Conservation (phyloP, 2,329 filamentous ascomycete species). For the Hymenoscyphus occultus region DNA sequence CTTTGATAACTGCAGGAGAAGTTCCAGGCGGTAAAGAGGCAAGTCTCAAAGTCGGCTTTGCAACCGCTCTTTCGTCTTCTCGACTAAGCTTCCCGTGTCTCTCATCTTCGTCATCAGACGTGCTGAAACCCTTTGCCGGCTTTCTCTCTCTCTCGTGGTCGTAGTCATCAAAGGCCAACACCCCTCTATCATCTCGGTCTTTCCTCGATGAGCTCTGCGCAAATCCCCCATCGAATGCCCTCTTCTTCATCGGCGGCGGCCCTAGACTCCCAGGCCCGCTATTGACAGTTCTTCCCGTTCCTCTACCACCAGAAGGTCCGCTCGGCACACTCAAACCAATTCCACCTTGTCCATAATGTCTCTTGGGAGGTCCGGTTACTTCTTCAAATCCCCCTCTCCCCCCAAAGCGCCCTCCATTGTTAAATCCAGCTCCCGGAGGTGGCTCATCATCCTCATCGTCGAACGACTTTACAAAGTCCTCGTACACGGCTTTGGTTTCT, state of each 20-base stretch:
- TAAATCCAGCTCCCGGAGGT: slow-evolving; percentile 23
- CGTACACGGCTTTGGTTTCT: slow-evolving; percentile 82
- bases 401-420: slow-evolving; percentile 23
- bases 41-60: slow-evolving; percentile 61
- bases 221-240: slow-evolving; percentile 44
- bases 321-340: slow-evolving; percentile 38
- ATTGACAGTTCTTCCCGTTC: slow-evolving; percentile 41
- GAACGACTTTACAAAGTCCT: slow-evolving; percentile 83
- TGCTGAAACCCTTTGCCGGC: slow-evolving; percentile 27
- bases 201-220: slow-evolving; percentile 36
- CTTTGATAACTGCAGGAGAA: slow-evolving; percentile 58
- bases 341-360: slow-evolving; percentile 56
- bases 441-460: slow-evolving; percentile 51
- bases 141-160: slow-evolving; percentile 26
- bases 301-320: slow-evolving; percentile 31
- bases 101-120: slow-evolving; percentile 43
- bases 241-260: slow-evolving; percentile 53
- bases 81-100: slow-evolving; percentile 37
- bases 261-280: slow-evolving; percentile 63
- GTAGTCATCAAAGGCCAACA: slow-evolving; percentile 37
- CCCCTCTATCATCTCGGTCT: slow-evolving; percentile 26
- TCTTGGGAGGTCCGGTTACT: slow-evolving; percentile 44
- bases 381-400: slow-evolving; percentile 20
- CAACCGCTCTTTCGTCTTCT: slow-evolving; percentile 54
- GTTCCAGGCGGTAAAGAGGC: slow-evolving; percentile 59